Conservation (phyloP, 2,329 filamentous ascomycete species). For the Penicillium verrucosum region DNA sequence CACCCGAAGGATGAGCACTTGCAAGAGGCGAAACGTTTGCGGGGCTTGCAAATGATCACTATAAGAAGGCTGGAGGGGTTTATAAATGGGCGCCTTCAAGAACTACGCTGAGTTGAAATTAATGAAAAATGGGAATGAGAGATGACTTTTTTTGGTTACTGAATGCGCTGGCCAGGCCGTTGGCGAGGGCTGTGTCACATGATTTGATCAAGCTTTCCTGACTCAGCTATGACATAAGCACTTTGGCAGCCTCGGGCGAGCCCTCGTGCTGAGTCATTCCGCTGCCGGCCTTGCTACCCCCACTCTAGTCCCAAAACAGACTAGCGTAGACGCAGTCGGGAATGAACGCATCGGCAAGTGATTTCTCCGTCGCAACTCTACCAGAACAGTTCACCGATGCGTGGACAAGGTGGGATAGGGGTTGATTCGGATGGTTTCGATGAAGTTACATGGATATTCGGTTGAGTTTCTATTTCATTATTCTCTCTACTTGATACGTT, state of each 20-base stretch:
- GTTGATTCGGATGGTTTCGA: background rate
- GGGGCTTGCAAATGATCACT: background rate
- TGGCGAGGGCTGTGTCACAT: background rate
- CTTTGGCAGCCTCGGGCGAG: background rate
- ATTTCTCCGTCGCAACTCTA: conserved; percentile 19
- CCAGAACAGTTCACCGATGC: conserved; percentile 29
- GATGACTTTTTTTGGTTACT: background rate
- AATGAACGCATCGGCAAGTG: conserved; percentile 19
- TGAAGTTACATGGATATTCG: conserved; percentile 2
- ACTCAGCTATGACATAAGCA: conserved; percentile 7
- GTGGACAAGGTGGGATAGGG: conserved; percentile 10
- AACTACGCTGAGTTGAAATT: background rate
- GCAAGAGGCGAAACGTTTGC: background rate
- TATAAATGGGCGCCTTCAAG: background rate
- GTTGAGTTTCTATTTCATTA: background rate
- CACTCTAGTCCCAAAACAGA: conserved; percentile 29
- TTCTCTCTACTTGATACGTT: background rate
- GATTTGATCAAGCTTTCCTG: conserved; percentile 4
- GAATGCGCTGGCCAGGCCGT: conserved; percentile 1
- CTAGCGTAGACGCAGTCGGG: conserved; percentile 24
- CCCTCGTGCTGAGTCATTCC: conserved; percentile 3
- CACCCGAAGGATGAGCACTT: conserved; percentile 1
- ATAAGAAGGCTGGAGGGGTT: background rate
- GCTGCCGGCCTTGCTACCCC: conserved; percentile 22
- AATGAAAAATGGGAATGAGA: background rate